phyloP scores from a whole-genome alignment of 495 filamentous ascomycete genomes.

The Coniosporium apollinis region DNA sequence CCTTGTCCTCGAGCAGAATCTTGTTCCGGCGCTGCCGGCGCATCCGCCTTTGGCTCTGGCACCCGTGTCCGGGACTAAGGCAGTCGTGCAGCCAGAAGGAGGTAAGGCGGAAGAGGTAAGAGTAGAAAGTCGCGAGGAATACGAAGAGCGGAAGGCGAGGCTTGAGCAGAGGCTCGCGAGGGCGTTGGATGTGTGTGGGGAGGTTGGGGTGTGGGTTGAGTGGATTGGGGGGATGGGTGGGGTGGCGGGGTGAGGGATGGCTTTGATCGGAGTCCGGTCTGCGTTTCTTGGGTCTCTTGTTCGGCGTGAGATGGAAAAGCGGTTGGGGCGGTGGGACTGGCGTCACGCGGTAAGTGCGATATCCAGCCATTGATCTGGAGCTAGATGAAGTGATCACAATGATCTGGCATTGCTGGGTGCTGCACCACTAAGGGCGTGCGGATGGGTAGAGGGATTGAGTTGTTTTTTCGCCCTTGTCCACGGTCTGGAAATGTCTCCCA shows the following conservation, averaged over 20 bases:
- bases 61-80: conserved; percentile 1
- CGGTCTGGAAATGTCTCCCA: too few relatives aligned
- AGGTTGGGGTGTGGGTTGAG: conserved; percentile 21
- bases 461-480: too few relatives aligned
- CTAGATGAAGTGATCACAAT: not conserved
- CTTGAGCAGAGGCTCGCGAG: conserved; percentile 11
- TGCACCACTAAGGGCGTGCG: too few relatives aligned
- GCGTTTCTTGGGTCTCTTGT: too few relatives aligned
- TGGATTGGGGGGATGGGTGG: conserved; percentile 14
- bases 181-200: conserved; percentile 18
- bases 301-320: not conserved
- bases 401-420: not conserved
- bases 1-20: conserved; percentile 11
- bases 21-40: conserved; percentile 1
- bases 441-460: too few relatives aligned
- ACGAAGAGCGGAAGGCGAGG: too few relatives aligned
- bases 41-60: not conserved
- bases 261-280: too few relatives aligned
- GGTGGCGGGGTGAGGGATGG: not conserved
- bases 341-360: not conserved
- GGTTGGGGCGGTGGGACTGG: not conserved
- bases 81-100: conserved; percentile 1
- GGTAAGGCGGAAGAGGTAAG: conserved; percentile 3
- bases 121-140: too few relatives aligned
- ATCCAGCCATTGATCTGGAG: not conserved